A percentile compares a stretch with the other conserved stretches of the same genome.
phyloP scores from a whole-genome alignment of 306 rosid genomes.

The Rubus parviflorus region DNA sequence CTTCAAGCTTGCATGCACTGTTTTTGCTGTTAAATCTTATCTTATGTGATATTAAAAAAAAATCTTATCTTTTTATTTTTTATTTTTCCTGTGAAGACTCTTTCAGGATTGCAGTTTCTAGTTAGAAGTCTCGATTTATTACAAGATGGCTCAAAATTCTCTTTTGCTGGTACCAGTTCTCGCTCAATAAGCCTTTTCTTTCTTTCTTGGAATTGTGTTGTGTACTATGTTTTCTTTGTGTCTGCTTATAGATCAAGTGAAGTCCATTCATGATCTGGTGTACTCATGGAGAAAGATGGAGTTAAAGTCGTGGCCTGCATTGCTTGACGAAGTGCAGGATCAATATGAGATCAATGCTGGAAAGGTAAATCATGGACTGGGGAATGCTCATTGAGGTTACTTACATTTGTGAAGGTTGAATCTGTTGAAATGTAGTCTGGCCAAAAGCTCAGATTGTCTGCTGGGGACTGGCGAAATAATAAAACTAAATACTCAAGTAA shows the following conservation, averaged over 20 bases:
- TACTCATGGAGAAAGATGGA: conserved; percentile 79
- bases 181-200: background rate
- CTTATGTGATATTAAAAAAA: background rate
- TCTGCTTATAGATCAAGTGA: conserved; percentile 57
- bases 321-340: conserved; percentile 79
- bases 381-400: background rate
- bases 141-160: conserved; percentile 65
- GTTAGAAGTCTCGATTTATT: conserved; percentile 50
- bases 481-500: background rate
- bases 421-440: background rate
- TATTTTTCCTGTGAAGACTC: conserved; percentile 49
- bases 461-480: background rate
- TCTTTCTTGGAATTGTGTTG: background rate
- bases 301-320: conserved; percentile 73
- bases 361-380: conserved; percentile 44
- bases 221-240: conserved; percentile 8
- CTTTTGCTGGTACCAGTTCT: conserved; percentile 51
- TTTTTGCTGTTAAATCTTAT: background rate
- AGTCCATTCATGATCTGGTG: conserved; percentile 48
- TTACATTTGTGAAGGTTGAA: background rate
- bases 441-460: background rate
- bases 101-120: conserved; percentile 83
- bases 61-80: background rate
- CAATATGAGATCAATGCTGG: conserved; percentile 71
- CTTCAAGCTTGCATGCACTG: background rate